Conservation (phyloP, 2,329 filamentous ascomycete genomes). For the Chalara sp. region DNA sequence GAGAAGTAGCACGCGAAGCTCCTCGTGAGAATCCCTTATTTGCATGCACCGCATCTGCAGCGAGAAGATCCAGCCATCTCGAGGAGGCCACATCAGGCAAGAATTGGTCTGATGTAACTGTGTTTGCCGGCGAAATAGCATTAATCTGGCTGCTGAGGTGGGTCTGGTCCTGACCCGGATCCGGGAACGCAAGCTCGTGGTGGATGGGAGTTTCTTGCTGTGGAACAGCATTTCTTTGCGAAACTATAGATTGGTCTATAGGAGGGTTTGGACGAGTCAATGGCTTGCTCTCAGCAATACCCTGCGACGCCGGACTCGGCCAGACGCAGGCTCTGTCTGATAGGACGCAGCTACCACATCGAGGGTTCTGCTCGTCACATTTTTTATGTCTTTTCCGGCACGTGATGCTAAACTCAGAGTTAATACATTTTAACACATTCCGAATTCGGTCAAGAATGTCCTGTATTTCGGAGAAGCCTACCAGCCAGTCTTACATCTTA, state of each 20-base stretch:
- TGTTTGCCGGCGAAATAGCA: neutral
- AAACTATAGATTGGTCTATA: too few relatives aligned
- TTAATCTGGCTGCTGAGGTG: too few relatives aligned
- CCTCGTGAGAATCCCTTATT: neutral
- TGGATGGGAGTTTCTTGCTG: too few relatives aligned
- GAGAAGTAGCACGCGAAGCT: neutral
- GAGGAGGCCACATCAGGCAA: neutral
- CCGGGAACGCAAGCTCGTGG: too few relatives aligned
- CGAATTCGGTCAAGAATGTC: neutral
- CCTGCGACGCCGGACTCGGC: neutral
- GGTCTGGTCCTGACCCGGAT: too few relatives aligned
- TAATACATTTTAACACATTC: too few relatives aligned
- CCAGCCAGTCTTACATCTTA: neutral
- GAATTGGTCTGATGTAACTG: neutral
- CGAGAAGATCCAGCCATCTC: neutral
- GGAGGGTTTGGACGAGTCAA: too few relatives aligned
- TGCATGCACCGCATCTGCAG: neutral
- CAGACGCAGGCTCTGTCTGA: neutral
- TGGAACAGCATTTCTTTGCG: too few relatives aligned
- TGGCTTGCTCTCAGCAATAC: too few relatives aligned
- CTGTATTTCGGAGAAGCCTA: neutral
- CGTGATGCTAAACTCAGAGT: neutral
- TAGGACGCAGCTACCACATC: neutral
- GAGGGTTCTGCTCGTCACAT: neutral
- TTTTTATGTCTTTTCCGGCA: neutral